Evolutionary conservation across 768 basidiomycete species (phyloP).

Genomic region (Termitomyces sp.): DNA sequence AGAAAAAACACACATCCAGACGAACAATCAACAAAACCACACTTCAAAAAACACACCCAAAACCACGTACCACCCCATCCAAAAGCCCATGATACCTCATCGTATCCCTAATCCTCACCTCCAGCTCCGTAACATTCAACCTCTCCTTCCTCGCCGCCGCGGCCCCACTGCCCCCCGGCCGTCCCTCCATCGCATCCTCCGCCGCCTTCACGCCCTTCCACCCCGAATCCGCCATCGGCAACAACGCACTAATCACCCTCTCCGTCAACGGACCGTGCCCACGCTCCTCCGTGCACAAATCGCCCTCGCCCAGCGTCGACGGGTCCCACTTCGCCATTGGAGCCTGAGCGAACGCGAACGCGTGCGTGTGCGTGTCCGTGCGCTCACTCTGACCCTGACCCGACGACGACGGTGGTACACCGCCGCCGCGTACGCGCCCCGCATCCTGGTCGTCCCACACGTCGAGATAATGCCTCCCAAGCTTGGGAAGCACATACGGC

Average conservation of each 20-base stretch:
- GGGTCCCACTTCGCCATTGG: conserved; percentile 81
- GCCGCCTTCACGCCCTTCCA: conserved; percentile 83
- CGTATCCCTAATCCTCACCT: conserved; percentile 71
- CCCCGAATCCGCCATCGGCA: conserved; percentile 66
- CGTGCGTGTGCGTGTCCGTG: conserved; percentile 31
- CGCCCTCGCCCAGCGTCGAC: conserved; percentile 71
- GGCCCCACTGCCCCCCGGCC: conserved; percentile 77
- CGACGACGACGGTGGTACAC: too few species aligned
- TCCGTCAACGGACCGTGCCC: conserved; percentile 90
- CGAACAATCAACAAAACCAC: too few species aligned
- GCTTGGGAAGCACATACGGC: conserved; percentile 80
- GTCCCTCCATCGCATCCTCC: conserved; percentile 81
- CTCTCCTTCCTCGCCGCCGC: conserved; percentile 74
- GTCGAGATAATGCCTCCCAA: conserved; percentile 85
- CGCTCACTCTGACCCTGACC: too few species aligned
- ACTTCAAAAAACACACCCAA: not conserved
- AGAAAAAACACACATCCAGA: too few species aligned
- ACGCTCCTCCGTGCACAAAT: conserved; percentile 68
- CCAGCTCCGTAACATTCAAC: conserved; percentile 77
- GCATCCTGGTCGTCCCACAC: conserved; percentile 93
- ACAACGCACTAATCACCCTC: conserved; percentile 70
- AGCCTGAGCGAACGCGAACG: conserved; percentile 35
- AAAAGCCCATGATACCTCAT: conserved; percentile 76
- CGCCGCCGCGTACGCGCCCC: too few species aligned
- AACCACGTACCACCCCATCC: conserved; percentile 60